Percentiles rank a stretch among this genome's conserved stretches.
Conservation (phyloP, 148 eudicot species). For the Fagopyrum homotropicum region DNA sequence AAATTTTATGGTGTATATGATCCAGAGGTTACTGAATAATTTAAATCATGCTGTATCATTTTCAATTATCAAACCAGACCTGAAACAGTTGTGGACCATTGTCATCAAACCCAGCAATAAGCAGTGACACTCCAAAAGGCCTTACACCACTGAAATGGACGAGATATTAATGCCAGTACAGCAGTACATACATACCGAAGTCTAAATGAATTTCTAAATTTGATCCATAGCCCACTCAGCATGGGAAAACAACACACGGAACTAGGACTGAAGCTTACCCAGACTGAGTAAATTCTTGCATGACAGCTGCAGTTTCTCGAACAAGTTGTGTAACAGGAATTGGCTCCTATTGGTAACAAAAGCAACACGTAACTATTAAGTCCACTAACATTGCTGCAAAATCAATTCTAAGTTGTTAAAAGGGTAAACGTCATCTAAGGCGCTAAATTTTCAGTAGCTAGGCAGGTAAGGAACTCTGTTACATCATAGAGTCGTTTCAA, state of each 20-base stretch:
- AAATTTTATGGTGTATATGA: not conserved
- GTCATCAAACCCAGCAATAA: slow-evolving; percentile 96
- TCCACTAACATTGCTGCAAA: not conserved
- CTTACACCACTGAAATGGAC: slow-evolving; percentile 68
- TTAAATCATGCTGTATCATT: not conserved
- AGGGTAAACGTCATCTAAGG: not conserved
- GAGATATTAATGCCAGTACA: not conserved
- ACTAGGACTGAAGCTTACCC: not conserved
- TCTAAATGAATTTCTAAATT: not conserved
- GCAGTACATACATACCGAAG: not conserved
- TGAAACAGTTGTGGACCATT: slow-evolving; percentile 95
- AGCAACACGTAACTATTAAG: not conserved
- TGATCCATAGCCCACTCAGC: not conserved
- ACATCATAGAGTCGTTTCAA: no score
- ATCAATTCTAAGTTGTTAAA: not conserved
- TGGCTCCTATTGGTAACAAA: not conserved
- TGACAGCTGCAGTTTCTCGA: not conserved
- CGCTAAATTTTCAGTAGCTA: not conserved
- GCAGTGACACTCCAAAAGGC: slow-evolving; percentile 93
- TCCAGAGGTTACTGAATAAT: not conserved
- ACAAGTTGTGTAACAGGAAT: not conserved
- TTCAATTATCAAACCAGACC: slow-evolving; percentile 28
- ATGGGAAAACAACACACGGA: not conserved
- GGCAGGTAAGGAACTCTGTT: no score
- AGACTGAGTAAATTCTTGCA: not conserved